These are phyloP conservation scores for Porodaedalea pini DNA, from an alignment of 1,284 basidiomycete genomes.

Conservation along the genomic window DNA sequence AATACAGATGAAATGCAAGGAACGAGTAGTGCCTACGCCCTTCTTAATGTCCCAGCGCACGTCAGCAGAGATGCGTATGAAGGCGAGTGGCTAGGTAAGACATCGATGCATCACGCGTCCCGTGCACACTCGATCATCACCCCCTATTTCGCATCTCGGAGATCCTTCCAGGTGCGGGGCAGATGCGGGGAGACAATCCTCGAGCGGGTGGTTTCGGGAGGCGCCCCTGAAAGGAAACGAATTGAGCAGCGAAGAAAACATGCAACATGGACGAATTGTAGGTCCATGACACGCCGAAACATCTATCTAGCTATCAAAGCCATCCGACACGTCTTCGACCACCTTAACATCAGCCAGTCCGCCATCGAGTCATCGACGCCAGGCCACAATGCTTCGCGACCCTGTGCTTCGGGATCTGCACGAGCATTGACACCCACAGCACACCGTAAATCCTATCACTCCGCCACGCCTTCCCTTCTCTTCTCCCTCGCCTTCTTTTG, in stretches of 20 bases:
- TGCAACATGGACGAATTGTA: too few species aligned
- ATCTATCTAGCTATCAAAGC: too few species aligned
- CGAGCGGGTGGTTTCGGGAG: not conserved
- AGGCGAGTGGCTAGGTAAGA: too few species aligned
- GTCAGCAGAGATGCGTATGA: not conserved
- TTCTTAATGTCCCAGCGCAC: too few species aligned
- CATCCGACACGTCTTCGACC: too few species aligned
- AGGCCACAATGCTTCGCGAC: not conserved
- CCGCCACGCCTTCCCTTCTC: not conserved
- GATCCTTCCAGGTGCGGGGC: not conserved
- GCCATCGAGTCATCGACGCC: too few species aligned
- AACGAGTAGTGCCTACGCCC: not conserved
- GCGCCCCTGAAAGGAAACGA: not conserved
- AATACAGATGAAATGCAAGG: not conserved
- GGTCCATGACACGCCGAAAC: too few species aligned
- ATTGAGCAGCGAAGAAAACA: too few species aligned
- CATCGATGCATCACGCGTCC: not conserved
- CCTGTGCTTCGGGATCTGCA: not conserved
- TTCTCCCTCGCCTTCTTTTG: not conserved
- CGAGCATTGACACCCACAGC: not conserved
- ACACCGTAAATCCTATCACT: constrained; percentile 3
- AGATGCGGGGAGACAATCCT: not conserved
- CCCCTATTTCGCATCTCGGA: not conserved
- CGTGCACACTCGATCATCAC: not conserved
- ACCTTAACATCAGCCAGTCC: too few species aligned